Base-by-base conservation (phyloP, 2,329 filamentous ascomycete species). In the Ambrosiella beaveri region DNA sequence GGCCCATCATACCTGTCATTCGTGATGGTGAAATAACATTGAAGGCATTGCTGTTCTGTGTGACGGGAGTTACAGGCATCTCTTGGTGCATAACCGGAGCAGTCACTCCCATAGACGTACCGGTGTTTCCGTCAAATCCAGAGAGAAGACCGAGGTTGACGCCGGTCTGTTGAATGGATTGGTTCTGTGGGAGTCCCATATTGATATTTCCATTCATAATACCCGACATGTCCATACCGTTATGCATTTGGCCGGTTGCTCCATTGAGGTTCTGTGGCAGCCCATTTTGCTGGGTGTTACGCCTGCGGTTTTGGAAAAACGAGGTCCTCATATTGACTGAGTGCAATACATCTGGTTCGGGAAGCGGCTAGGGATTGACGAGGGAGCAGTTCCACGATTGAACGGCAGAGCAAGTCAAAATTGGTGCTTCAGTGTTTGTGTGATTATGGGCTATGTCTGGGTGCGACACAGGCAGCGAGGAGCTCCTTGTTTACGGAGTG, bases 261-360 rank as follows among this genome's bases (percentile, higher is more conserved):
- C 27, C 3, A 27, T 27, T 27, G 27, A 27, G 27, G 27, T 27
- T 27, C 27, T 27, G 27, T 47, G 44, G n/a, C n/a, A 15, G 44
- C 13, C 44, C 8, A 15, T 13, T 15, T 47, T 17, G 27, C 27
- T 27, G 19, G n/a, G n/a, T 47, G 44, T 47, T 13, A 47, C 44
- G 51, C 35, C 57, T 45, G 47, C 35, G 54, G 47, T 35, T 44
- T 51, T 54, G 36, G 44, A 36, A 45, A 47, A 45, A 40, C 57
- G 40, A 40, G 41, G 51, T 49, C 55, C 41, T 41, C 44, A 47
- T 49, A 45, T 49, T 27, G 51, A 13, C 39, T 8, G 41, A 55
- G 27, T 37, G 39, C 50, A 52, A 54, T 52, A 41, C 57, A 59
- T 59, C 41, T 52, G 57, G 41, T 45, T 54, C 41, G n/a, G 44